Base-by-base conservation (phyloP, 2,329 filamentous ascomycete genomes). In the Talaromyces marneffei region DNA sequence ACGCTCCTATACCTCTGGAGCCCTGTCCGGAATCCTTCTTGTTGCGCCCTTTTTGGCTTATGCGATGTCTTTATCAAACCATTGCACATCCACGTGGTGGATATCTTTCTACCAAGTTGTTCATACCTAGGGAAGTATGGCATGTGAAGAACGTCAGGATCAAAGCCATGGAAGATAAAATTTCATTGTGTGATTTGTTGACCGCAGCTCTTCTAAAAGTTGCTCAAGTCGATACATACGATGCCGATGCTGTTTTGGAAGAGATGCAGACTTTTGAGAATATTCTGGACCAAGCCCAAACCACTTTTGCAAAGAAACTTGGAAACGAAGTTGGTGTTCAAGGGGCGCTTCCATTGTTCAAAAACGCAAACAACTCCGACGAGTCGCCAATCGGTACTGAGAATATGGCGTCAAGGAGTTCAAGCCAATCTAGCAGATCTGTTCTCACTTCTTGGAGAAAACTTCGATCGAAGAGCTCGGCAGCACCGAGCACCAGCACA, bases 21-120 rank as follows among this genome's bases (percentile, higher is more conserved):
- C 90, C 94, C 2, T 99, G 95, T 72, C 94, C 94, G 0, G 90
- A 89, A 37, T 91, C 95, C 42, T 87, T 88, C 63, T 83, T 97
- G 69, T 82, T 97, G n/a, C 87, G 94, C 20, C 95, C 94, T 1
- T 99, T 97, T 75, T 99, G 94, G 94, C 81, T 99, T 48, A 96
- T 99, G 91, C 87, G 94, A 59, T 92, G 90, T 64, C 82, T 99
- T 27, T 96, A 94, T 71, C 91, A 97, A 73, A 96, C 92, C 0
- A 85, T 99, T 48, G 89, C 88, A 18, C 93, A 99, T 70, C 91
- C 93, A 2, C 87, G 91, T 25, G 94, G 94, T 39, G 94, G 92
- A 16, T 99, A 97, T 71, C 72, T 99, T 20, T 96, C 92, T 58
- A 93, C 87, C 23, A 92, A 92, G 68, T 83, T 99, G 0, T 99